A percentile compares a stretch with the other conserved stretches of the same genome.
Conservation (phyloP, 768 basidiomycete species). For the Leccinum obscurum region DNA sequence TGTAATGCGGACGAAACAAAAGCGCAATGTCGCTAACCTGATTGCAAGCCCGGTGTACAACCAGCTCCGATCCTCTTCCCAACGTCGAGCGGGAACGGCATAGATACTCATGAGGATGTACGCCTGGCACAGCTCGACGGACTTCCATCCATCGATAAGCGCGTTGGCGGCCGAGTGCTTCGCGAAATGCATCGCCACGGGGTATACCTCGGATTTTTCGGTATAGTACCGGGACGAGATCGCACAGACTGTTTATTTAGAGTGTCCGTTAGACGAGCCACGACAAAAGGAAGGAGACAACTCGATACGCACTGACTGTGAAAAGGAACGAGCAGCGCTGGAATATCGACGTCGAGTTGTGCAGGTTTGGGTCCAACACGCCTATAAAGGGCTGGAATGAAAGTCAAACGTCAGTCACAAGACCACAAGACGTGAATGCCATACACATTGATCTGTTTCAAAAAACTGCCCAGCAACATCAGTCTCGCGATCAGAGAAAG, state of each 20-base stretch:
- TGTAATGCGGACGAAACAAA: not conserved
- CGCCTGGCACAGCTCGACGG: slow-evolving; percentile 87
- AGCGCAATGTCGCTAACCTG: slow-evolving; percentile 41
- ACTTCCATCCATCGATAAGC: slow-evolving; percentile 79
- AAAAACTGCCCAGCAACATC: slow-evolving; percentile 52
- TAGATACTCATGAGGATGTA: slow-evolving; percentile 88
- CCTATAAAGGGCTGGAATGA: slow-evolving; percentile 58
- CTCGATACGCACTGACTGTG: slow-evolving; percentile 66
- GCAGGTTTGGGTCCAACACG: slow-evolving; percentile 76
- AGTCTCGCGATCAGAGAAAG: not conserved
- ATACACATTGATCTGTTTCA: slow-evolving; percentile 65
- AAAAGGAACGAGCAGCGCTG: slow-evolving; percentile 87
- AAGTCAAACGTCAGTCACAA: slow-evolving; percentile 3
- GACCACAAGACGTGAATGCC: not conserved
- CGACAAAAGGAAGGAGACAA: not conserved
- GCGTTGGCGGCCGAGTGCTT: slow-evolving; percentile 80
- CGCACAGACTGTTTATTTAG: slow-evolving; percentile 64
- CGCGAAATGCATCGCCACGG: slow-evolving; percentile 87
- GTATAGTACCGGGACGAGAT: slow-evolving; percentile 79
- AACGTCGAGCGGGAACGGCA: slow-evolving; percentile 74
- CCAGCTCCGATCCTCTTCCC: slow-evolving; percentile 93
- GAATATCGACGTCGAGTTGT: slow-evolving; percentile 77
- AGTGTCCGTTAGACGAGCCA: not conserved
- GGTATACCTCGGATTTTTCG: slow-evolving; percentile 82
- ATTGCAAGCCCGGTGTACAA: slow-evolving; percentile 86